phyloP scores from a whole-genome alignment of 2,329 filamentous ascomycete species.

The Fusarium ambrosium region DNA sequence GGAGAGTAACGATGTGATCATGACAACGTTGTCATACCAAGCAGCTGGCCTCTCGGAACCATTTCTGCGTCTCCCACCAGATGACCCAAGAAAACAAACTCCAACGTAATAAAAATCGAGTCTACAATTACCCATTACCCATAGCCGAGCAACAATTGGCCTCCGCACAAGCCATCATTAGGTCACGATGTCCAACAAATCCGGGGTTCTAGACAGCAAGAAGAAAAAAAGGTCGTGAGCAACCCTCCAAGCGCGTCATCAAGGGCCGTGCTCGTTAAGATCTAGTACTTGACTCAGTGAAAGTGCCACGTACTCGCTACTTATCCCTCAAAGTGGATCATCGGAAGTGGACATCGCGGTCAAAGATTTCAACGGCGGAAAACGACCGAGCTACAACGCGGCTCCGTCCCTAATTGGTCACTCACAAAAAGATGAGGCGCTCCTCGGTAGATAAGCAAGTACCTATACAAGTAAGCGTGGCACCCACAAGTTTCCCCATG shows the following conservation, averaged over 20 bases:
- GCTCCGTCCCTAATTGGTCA: not conserved
- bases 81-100: not conserved
- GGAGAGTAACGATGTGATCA: not conserved
- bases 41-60: not conserved
- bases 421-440: not conserved
- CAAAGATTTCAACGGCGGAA: constrained; percentile 1
- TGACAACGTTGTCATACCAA: constrained; percentile 2
- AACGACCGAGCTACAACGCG: constrained; percentile 1
- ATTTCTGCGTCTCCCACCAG: not conserved
- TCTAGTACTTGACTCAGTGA: constrained; percentile 41
- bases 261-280: not conserved
- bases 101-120: not conserved
- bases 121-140: not conserved
- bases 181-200: not conserved
- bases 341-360: constrained; percentile 7
- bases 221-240: not conserved
- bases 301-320: constrained; percentile 11
- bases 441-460: constrained; percentile 30
- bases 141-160: not conserved
- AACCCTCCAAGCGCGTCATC: constrained; percentile 5
- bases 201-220: constrained; percentile 23
- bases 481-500: constrained; percentile 11
- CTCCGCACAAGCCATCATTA: not conserved
- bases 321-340: not conserved
- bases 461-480: not conserved